phyloP scores from a whole-genome alignment of 352 stramenopile genomes.

The Pythium dissimile region DNA sequence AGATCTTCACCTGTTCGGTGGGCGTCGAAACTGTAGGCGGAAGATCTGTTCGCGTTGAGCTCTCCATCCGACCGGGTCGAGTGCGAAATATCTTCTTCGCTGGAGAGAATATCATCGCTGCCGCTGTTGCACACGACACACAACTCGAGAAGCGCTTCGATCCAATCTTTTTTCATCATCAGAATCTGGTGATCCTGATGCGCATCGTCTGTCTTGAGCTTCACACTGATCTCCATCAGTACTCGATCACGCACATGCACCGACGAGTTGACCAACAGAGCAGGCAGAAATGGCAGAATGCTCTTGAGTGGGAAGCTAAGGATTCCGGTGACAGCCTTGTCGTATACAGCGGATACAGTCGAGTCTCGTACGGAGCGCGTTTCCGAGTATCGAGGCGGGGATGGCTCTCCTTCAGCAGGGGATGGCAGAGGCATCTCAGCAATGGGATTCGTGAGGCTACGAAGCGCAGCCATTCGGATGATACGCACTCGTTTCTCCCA shows the following conservation, averaged over 20 bases:
- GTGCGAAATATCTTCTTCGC: not conserved
- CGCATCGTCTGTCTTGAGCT: conserved; percentile 73
- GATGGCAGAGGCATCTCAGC: not conserved
- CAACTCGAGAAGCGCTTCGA: conserved; percentile 68
- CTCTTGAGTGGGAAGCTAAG: conserved; percentile 59
- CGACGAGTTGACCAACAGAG: conserved; percentile 53
- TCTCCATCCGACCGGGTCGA: not conserved
- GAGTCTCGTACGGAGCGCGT: not conserved
- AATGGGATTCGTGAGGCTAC: conserved; percentile 36
- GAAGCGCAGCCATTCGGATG: conserved; percentile 57
- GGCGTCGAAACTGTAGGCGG: conserved; percentile 59
- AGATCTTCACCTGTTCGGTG: conserved; percentile 76
- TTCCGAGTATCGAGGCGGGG: not conserved
- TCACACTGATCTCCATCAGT: conserved; percentile 87
- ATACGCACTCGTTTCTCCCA: conserved; percentile 75
- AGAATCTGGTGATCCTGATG: conserved; percentile 76
- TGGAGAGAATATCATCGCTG: not conserved
- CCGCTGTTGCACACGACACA: conserved; percentile 44
- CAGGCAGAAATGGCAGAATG: conserved; percentile 69
- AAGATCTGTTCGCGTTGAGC: not conserved
- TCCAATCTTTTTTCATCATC: conserved; percentile 69
- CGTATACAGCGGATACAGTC: conserved; percentile 8
- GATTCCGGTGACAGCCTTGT: conserved; percentile 32
- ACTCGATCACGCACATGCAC: conserved; percentile 64
- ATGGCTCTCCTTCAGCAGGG: not conserved